Percentiles rank a stretch among this genome's conserved stretches.
These are phyloP conservation scores for Stephanodiscus triporus DNA, from an alignment of 108 stramenopile genomes.

Conservation along the genomic window DNA sequence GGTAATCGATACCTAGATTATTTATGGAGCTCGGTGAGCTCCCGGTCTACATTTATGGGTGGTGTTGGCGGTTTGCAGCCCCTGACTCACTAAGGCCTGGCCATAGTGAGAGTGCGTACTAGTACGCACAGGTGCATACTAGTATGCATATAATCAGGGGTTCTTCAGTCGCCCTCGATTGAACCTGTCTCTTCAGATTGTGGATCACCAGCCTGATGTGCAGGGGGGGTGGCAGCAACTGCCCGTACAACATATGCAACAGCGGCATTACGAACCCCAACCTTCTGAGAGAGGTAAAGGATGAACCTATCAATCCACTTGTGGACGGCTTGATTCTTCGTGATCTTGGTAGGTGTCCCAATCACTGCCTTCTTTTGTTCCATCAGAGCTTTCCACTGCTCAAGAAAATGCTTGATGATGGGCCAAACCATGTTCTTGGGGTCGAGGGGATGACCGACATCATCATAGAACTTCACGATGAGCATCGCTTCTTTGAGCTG, in stretches of 20 bases:
- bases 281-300: background rate
- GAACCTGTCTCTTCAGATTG: too few relatives aligned
- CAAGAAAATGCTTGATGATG: background rate
- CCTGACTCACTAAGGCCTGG: background rate
- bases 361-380: background rate
- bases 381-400: background rate
- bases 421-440: background rate
- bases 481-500: background rate
- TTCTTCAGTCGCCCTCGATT: too few relatives aligned
- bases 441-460: background rate
- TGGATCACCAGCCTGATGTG: too few relatives aligned
- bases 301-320: too few relatives aligned
- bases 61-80: background rate
- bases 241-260: too few relatives aligned
- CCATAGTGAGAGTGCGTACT: constrained; percentile 2
- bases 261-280: constrained; percentile 4
- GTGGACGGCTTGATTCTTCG: too few relatives aligned
- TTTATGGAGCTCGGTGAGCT: background rate
- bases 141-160: too few relatives aligned
- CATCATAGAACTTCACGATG: constrained; percentile 1
- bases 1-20: too few relatives aligned
- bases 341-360: background rate
- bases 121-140: too few relatives aligned
- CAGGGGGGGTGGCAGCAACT: too few relatives aligned
- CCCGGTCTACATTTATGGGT: background rate